Base-by-base conservation (phyloP, 208 protist species). In the Leishmania tarentolae region DNA sequence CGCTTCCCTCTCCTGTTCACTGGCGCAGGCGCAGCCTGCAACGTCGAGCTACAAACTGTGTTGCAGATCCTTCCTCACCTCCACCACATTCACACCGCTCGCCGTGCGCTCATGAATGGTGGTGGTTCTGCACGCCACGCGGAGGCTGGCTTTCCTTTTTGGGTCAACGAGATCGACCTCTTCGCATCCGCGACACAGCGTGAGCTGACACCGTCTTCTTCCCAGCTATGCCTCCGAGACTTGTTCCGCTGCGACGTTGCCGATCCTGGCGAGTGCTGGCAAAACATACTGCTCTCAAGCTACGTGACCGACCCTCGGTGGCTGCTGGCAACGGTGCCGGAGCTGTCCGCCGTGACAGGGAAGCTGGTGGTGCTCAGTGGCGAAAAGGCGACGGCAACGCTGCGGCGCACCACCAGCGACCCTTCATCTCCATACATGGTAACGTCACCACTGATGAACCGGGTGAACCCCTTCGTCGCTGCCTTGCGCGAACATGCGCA, bases 251-350 rank as follows among this genome's bases (percentile, higher is more conserved):
- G 88, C 78, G 79, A 93, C 82, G 72, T 76, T 0, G 0, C 56
- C n/a, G 80, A 89, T 63, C 52, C 71, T 19, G 46, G 80, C 28
- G 91, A 96, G 76, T 77, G 83, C 42, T 96, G 93, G 91, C 75
- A 65, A 8, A 68, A 88, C 77, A 83, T 95, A 15, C 78, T 97
- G 0, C 83, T 95, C 17, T 87, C 89, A 0, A 95, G 87, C 79
- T 97, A 91, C 86, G 76, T 92, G 83, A 95, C 88, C n/a, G 93
- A 97, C 75, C 61, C 93, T 8, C 75, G 82, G 37, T 97, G 91
- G 91, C 75, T 97, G 47, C 78, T 93, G 65, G 40, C 70, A 19
- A 63, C 84, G 19, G 89, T 85, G 24, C 89, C 90, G 40, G 73
- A 76, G 63, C 69, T 97, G 52, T 77, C 76, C 3, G 69, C 77